Base-by-base conservation (phyloP, 768 basidiomycete species). In the Boletellus ananiceps region DNA sequence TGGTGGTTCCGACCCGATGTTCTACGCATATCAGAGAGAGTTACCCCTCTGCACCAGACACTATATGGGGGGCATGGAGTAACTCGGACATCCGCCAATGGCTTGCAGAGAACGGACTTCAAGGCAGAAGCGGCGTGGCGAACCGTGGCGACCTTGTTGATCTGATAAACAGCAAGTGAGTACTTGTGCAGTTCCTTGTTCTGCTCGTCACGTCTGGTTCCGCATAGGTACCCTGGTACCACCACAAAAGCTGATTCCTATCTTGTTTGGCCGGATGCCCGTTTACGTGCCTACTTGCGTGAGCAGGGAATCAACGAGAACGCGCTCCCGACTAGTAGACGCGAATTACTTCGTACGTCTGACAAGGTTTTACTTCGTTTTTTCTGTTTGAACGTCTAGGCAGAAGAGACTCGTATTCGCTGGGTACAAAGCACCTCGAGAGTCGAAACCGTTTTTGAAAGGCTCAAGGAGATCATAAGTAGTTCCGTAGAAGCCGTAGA, bases 221-320 rank as follows among this genome's bases (percentile, higher is more conserved):
- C 15, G 25, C 31, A n/a, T 56, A 88, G 81, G 63, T 83, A 81
- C 59, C 74, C 73, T 47, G 79, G 83, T 44, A 63, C 65, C 42
- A 61, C 63, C n/a, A 44, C 57, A 5, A 69, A 71, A 32, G 75
- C 77, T 1, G 74, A 83, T 2, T 71, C 81, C 2, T 96, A 95
- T 69, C 73, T 94, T 43, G 77, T 79, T 9, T 98, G 95, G 95
- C 89, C 91, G 12, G 94, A 97, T 61, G 89, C 93, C 3, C 80
- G 94, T 29, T 81, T 98, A 23, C 84, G 93, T 40, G 92, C 88
- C 2, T 96, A 89, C 69, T 78, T 97, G 16, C 79, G 92, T 38
- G 81, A 88, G 60, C 78, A 80, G 55, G 87, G 86, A 42, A 60
- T 95, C 25, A 72, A 77, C 53, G 91, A 94, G 57, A 75, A 75